These are phyloP conservation scores for Serendipita vermifera DNA, from an alignment of 768 basidiomycete species.

Conservation along the genomic window DNA sequence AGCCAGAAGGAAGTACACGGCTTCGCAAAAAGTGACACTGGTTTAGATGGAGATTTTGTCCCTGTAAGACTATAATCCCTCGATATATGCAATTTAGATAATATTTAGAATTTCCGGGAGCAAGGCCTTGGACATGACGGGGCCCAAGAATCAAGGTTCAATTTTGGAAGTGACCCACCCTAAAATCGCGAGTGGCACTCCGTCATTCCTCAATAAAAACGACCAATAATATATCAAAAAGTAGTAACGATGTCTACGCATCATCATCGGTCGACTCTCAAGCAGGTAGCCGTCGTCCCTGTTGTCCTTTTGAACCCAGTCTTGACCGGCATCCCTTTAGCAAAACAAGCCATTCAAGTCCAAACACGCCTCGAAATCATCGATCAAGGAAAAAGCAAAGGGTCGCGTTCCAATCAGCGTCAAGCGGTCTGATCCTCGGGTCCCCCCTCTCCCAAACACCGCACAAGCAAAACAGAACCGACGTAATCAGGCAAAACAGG, in stretches of 20 bases:
- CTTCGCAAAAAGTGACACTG: too few species aligned
- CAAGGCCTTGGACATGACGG: too few species aligned
- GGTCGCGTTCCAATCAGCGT: slow-evolving; percentile 31
- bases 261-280: slow-evolving; percentile 69
- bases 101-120: too few species aligned
- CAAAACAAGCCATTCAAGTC: slow-evolving; percentile 90
- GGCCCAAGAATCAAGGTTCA: too few species aligned
- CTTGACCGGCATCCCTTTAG: slow-evolving; percentile 27
- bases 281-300: slow-evolving; percentile 43
- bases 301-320: background rate
- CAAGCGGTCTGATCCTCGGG: slow-evolving; percentile 12
- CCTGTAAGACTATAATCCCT: too few species aligned
- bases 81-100: too few species aligned
- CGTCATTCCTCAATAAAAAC: too few species aligned
- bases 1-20: too few species aligned
- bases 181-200: too few species aligned
- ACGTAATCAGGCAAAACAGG: slow-evolving; percentile 75
- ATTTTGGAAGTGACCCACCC: too few species aligned
- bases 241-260: slow-evolving; percentile 28
- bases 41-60: too few species aligned
- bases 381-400: slow-evolving; percentile 74
- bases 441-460: slow-evolving; percentile 2
- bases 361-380: slow-evolving; percentile 74
- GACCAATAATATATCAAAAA: too few species aligned
- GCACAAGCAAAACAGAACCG: slow-evolving; percentile 68